Base-by-base conservation (phyloP, 176 grass and related monocot genomes). In the Guadua angustifolia region DNA sequence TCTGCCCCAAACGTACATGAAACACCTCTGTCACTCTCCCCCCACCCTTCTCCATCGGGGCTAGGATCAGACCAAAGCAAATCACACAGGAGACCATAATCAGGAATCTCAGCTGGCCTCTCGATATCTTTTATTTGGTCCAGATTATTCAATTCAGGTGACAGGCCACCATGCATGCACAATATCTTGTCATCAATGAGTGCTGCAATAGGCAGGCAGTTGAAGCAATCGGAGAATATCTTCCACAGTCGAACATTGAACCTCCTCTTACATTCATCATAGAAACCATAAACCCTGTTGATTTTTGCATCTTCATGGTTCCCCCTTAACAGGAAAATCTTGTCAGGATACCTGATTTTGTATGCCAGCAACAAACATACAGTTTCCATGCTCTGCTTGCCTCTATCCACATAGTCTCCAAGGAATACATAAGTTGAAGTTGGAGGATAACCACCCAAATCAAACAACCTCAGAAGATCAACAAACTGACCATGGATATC, bases 231-330 rank as follows among this genome's bases (percentile, higher is more conserved):
- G 65, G 80, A 92, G 65, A 94, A 94, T 83, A 92, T 94, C 84
- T 89, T 94, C 92, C 92, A 94, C 0, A 94, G 58, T 46, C 92
- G 92, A 69, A 94, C 87, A 85, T 94, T 94, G 66, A 94, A 94
- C 44, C 92, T 85, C 75, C 92, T 91, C 25, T 94, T 94, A 42
- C 92, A 94, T 89, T 94, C 92, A 84, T 94, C 92, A 84, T 94
- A 94, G 84, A 94, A 94, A 78, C 92, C 92, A 3, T 94, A 94
- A 68, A 94, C 92, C 60, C 92, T 85, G 60, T 94, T 94, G 65
- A 94, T 94, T 57, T 94, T 94, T 5, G 92, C 92, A 89, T 92
- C 92, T 84, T 94, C 92, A 3, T 94, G 92, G 77, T 94, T 94
- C 60, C 92, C 92, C 49, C 92, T 85, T 69, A 94, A 77, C 22